These are phyloP conservation scores for Tetrapyrgos nigripes DNA, from an alignment of 1,284 basidiomycete genomes.

Conservation along the genomic window DNA sequence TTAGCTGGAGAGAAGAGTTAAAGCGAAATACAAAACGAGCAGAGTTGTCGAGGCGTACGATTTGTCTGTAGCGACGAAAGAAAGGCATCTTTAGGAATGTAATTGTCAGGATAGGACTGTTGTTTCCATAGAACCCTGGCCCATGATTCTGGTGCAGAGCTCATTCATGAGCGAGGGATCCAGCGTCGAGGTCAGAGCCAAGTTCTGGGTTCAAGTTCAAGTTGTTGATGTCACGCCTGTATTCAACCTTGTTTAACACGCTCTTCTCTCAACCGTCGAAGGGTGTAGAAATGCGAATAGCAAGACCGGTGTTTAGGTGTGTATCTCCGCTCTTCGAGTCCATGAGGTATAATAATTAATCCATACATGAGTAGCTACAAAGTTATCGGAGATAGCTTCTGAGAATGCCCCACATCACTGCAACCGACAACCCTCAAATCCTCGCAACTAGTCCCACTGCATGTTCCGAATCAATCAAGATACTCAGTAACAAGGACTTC, in stretches of 20 bases:
- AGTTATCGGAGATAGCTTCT: not conserved
- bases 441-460: constrained; percentile 10
- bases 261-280: no score
- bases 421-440: not conserved
- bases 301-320: no score
- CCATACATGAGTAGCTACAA: not conserved
- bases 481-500: not conserved
- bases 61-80: constrained; percentile 80
- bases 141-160: constrained; percentile 53
- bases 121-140: constrained; percentile 86
- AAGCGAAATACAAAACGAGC: constrained; percentile 6
- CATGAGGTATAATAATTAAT: no score
- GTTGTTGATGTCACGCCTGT: no score
- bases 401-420: not conserved
- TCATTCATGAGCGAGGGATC: constrained; percentile 13
- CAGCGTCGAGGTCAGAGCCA: not conserved
- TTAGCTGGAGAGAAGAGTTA: constrained; percentile 58
- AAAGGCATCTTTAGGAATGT: constrained; percentile 83
- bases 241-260: not conserved
- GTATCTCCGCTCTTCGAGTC: no score
- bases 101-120: constrained; percentile 84
- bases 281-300: no score
- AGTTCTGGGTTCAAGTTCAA: constrained; percentile 3
- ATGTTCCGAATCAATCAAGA: not conserved
- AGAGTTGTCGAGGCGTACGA: constrained; percentile 56